phyloP scores from a whole-genome alignment of 108 stramenopile genomes.

The Nitzschia sp. region DNA sequence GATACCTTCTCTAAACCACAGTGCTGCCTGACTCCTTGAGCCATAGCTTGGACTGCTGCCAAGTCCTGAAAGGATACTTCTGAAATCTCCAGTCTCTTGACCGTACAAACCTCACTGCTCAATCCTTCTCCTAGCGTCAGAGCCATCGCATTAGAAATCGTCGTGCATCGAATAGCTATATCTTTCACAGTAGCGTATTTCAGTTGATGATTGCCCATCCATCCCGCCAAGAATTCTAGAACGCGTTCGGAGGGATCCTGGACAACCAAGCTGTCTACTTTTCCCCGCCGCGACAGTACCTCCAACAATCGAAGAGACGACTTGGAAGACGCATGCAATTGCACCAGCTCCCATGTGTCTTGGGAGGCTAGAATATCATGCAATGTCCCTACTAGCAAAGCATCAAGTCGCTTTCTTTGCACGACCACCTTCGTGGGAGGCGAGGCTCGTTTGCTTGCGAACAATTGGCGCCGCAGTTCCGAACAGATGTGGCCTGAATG shows the following conservation, averaged over 20 bases:
- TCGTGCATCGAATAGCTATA: neutral
- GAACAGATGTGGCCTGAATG: neutral
- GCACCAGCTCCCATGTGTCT: conserved; percentile 1
- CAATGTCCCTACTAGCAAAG: conserved; percentile 6
- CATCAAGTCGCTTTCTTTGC: conserved; percentile 8
- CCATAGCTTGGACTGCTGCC: neutral
- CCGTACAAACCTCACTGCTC: neutral
- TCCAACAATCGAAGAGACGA: conserved; percentile 1
- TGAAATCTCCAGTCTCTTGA: neutral
- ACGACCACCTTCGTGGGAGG: neutral
- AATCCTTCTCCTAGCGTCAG: neutral
- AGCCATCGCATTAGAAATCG: neutral
- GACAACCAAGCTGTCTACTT: conserved; percentile 2
- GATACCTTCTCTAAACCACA: neutral
- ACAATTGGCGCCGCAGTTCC: neutral
- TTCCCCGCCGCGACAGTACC: neutral
- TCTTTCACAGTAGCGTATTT: neutral
- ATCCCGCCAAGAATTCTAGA: neutral
- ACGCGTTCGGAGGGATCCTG: neutral
- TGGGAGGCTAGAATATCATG: conserved; percentile 13
- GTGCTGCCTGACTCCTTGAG: neutral
- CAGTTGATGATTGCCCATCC: neutral
- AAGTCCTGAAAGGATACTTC: neutral
- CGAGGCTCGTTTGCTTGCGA: neutral
- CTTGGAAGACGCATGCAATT: conserved; percentile 11